Evolutionary conservation across 331 rosid genomes (phyloP).

Genomic region (Acacia concinna): DNA sequence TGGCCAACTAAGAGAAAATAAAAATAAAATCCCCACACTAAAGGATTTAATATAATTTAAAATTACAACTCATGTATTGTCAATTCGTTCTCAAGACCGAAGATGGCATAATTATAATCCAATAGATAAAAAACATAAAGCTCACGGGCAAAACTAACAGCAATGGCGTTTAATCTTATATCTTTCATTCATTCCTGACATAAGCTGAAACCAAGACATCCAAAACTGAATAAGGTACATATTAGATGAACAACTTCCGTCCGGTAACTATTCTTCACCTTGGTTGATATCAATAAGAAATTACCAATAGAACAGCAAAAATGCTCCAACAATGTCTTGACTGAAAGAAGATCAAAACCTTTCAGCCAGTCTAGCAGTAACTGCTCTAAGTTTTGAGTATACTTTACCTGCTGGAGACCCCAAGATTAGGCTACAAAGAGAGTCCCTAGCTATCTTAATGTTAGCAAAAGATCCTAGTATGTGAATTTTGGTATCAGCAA

Average conservation of each 20-base stretch:
- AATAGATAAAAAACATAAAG: neutral
- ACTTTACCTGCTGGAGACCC: slow-evolving; percentile 92
- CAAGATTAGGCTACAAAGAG: slow-evolving; percentile 78
- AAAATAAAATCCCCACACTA: neutral
- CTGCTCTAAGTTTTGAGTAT: slow-evolving; percentile 76
- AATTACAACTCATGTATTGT: neutral
- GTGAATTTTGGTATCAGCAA: slow-evolving; percentile 87
- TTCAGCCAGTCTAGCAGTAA: slow-evolving; percentile 76
- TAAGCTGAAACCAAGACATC: neutral
- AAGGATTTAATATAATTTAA: neutral
- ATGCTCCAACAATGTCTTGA: neutral
- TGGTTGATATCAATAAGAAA: neutral
- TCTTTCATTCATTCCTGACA: neutral
- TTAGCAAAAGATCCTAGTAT: slow-evolving; percentile 80
- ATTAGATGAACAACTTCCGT: neutral
- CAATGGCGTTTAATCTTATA: neutral
- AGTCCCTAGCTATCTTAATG: slow-evolving; percentile 78
- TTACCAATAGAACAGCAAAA: neutral
- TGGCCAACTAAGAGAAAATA: neutral
- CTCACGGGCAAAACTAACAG: neutral
- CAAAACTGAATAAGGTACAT: neutral
- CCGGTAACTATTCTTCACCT: neutral
- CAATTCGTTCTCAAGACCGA: neutral
- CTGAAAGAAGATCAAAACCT: slow-evolving; percentile 52
- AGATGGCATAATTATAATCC: neutral